A percentile compares a stretch with the other conserved stretches of the same genome.
phyloP scores from a whole-genome alignment of 345 rosid species.

The Gossypium herbaceum region DNA sequence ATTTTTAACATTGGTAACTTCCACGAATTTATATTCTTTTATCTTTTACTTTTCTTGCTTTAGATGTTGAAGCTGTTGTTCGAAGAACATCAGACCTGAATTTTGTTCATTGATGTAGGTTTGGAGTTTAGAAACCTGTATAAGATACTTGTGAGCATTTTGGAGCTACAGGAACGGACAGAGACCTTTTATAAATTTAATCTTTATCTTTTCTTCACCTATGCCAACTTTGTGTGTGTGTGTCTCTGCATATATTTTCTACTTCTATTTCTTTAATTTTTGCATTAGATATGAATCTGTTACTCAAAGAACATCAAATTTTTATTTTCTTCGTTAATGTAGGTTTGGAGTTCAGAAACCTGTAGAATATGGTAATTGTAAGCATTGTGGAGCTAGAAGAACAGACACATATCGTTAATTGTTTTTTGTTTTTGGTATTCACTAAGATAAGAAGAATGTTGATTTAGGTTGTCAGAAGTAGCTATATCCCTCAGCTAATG shows the following conservation, averaged over 20 bases:
- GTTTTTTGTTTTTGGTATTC: background rate
- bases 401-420: background rate
- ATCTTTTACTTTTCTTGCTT: too few relatives aligned
- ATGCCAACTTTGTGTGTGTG: background rate
- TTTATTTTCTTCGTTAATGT: slow-evolving; percentile 13
- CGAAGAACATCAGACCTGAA: background rate
- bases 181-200: background rate
- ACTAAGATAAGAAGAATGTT: background rate
- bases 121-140: slow-evolving; percentile 7
- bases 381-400: background rate
- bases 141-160: background rate
- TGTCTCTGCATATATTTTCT: too few relatives aligned
- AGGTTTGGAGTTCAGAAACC: slow-evolving; percentile 11
- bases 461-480: slow-evolving; percentile 11
- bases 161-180: background rate
- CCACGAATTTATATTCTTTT: too few relatives aligned
- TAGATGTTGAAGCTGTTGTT: background rate
- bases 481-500: slow-evolving; percentile 31
- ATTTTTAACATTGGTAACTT: too few relatives aligned
- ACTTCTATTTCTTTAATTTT: background rate
- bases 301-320: background rate
- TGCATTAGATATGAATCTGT: background rate
- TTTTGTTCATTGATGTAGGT: slow-evolving; percentile 16
- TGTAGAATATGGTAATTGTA: background rate
- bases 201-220: background rate